These are phyloP conservation scores for Bipolaris oryzae DNA, from an alignment of 2,329 filamentous ascomycete genomes.

Conservation along the genomic window DNA sequence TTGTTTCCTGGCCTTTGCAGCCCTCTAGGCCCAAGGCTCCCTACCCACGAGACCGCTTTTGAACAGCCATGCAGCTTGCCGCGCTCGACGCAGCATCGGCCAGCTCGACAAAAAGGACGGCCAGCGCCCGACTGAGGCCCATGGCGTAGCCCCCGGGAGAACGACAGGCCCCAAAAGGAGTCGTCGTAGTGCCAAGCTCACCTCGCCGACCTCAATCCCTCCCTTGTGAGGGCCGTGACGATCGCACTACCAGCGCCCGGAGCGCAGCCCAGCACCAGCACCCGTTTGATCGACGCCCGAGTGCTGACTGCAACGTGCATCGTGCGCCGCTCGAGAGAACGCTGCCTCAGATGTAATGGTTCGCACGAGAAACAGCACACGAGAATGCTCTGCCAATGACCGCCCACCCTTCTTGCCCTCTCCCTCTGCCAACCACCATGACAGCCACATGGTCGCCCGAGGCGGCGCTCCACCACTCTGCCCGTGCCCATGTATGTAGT, in stretches of 20 bases:
- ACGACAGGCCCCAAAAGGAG: conserved; percentile 39
- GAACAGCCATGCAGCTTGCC: conserved; percentile 1
- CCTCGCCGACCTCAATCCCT: conserved; percentile 46
- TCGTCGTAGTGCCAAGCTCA: conserved; percentile 33
- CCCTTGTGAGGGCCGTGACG: conserved; percentile 35
- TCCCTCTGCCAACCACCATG: too few species aligned
- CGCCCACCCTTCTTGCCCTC: background rate
- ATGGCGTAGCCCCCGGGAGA: conserved; percentile 25
- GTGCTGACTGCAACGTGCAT: conserved; percentile 41
- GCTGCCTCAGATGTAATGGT: conserved; percentile 11
- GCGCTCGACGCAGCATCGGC: conserved; percentile 7
- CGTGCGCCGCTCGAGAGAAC: conserved; percentile 30
- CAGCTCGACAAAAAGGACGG: conserved; percentile 13
- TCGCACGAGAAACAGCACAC: conserved; percentile 8
- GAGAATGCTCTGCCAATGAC: conserved; percentile 1
- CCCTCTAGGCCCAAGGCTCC: background rate
- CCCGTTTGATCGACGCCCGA: conserved; percentile 48
- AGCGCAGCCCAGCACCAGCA: conserved; percentile 42
- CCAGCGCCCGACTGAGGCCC: conserved; percentile 13
- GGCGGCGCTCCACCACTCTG: too few species aligned
- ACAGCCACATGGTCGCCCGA: too few species aligned
- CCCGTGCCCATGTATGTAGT: too few species aligned
- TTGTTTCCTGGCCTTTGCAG: background rate
- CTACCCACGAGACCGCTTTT: background rate
- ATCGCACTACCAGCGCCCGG: conserved; percentile 43